A percentile compares a stretch with the other conserved stretches of the same genome.
Evolutionary conservation across 352 stramenopile species (phyloP).

Genomic region (Phytopythium helicoides): DNA sequence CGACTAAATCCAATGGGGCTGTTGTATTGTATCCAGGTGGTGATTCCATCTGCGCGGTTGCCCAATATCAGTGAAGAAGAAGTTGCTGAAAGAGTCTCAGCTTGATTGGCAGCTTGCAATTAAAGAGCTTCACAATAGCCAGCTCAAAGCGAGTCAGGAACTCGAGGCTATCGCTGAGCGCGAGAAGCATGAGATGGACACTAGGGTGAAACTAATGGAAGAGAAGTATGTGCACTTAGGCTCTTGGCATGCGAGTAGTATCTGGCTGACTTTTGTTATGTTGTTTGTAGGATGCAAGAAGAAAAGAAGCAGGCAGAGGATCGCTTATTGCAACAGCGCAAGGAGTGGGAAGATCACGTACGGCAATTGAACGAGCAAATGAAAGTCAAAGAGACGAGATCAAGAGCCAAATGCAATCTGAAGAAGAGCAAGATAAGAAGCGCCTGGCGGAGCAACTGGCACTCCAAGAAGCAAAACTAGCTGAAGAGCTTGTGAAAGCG

Average conservation of each 20-base stretch:
- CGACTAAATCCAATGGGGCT: too few species aligned
- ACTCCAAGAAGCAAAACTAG: constrained; percentile 71
- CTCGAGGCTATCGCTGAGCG: constrained; percentile 54
- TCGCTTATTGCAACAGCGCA: constrained; percentile 55
- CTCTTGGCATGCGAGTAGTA: not conserved
- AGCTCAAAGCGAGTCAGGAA: constrained; percentile 61
- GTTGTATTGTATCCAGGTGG: constrained; percentile 22
- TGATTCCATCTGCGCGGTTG: constrained; percentile 45
- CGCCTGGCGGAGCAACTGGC: constrained; percentile 71
- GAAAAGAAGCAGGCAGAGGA: constrained; percentile 59
- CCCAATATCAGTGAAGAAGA: constrained; percentile 22
- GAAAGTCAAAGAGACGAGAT: constrained; percentile 69
- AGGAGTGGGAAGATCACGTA: constrained; percentile 77
- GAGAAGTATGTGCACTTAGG: constrained; percentile 37
- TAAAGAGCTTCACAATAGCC: constrained; percentile 78
- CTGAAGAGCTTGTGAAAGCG: constrained; percentile 72
- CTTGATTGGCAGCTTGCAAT: constrained; percentile 80
- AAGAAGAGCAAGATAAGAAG: constrained; percentile 74
- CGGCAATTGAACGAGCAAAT: constrained; percentile 71
- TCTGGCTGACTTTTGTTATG: not conserved
- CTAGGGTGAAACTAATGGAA: constrained; percentile 66
- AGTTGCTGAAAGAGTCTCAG: constrained; percentile 38
- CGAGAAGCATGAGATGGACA: constrained; percentile 80
- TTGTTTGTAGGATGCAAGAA: constrained; percentile 36
- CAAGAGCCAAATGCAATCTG: constrained; percentile 67